A percentile compares a stretch with the other conserved stretches of the same genome.
Evolutionary conservation across 2,329 filamentous ascomycete species (phyloP).

Genomic region (Cladophialophora exuberans): DNA sequence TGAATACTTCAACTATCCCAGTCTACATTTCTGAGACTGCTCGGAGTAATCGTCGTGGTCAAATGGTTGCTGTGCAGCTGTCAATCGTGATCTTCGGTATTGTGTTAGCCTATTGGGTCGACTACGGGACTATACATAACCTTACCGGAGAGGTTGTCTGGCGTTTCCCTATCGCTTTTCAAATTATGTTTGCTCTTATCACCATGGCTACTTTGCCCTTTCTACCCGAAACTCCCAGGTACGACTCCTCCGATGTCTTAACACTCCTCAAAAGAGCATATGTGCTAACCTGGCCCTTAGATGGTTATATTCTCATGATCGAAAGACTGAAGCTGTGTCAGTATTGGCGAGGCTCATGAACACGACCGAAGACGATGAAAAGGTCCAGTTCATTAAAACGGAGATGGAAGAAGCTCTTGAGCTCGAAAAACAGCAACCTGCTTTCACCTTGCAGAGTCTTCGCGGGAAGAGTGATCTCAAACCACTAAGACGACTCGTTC

Average conservation of each 20-base stretch:
- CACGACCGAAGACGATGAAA: conserved; percentile 46
- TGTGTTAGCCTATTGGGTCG: conserved; percentile 18
- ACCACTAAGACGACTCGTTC: conserved; percentile 43
- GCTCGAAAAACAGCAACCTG: conserved; percentile 57
- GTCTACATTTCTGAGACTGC: conserved; percentile 22
- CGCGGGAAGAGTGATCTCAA: conserved; percentile 9
- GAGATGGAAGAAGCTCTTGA: conserved; percentile 57
- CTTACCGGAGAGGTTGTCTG: conserved; percentile 16
- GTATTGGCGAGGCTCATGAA: conserved; percentile 40
- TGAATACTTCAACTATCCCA: conserved; percentile 26
- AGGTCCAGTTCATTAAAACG: conserved; percentile 43
- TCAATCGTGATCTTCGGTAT: conserved; percentile 19
- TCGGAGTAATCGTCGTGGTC: conserved; percentile 11
- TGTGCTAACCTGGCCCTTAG: no score
- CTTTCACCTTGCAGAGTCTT: conserved; percentile 53
- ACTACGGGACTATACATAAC: conserved; percentile 10
- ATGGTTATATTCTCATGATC: conserved; percentile 49
- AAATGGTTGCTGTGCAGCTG: conserved; percentile 21
- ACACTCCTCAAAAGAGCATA: no score
- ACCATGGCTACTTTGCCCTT: conserved; percentile 46
- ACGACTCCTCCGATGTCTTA: no score
- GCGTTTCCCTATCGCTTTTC: conserved; percentile 26
- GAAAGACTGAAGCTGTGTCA: conserved; percentile 41
- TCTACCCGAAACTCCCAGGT: conserved; percentile 47
- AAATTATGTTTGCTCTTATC: conserved; percentile 45